These are phyloP conservation scores for Daldinia caldariorum DNA, from an alignment of 495 filamentous ascomycete species.

Conservation along the genomic window DNA sequence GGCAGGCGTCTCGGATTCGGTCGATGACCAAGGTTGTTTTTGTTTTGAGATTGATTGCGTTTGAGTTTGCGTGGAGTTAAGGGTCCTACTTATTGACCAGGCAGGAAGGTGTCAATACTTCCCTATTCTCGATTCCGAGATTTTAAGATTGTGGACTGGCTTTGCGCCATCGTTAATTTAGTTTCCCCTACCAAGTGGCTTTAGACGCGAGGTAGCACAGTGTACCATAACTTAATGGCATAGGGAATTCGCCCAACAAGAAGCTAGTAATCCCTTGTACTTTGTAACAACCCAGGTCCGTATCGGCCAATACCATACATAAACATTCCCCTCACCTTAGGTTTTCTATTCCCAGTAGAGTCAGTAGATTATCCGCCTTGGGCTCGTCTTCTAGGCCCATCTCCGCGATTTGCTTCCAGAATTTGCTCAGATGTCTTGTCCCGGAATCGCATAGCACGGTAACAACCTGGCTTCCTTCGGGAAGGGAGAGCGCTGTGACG, in stretches of 20 bases:
- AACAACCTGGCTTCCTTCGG: slow-evolving; percentile 77
- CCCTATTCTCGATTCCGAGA: background rate
- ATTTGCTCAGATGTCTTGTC: slow-evolving; percentile 89
- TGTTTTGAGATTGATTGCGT: slow-evolving; percentile 28
- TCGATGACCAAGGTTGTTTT: slow-evolving; percentile 22
- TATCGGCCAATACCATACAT: background rate
- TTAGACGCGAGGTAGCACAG: background rate
- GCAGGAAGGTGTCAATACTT: slow-evolving; percentile 1
- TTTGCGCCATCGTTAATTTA: background rate
- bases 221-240: slow-evolving; percentile 27
- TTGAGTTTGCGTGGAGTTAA: slow-evolving; percentile 24
- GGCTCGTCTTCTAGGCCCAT: slow-evolving; percentile 66
- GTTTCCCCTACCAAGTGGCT: background rate
- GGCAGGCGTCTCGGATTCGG: slow-evolving; percentile 36
- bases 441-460: slow-evolving; percentile 94
- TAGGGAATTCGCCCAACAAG: slow-evolving; percentile 3
- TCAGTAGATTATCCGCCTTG: slow-evolving; percentile 50
- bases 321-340: slow-evolving; percentile 16
- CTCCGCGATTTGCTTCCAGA: slow-evolving; percentile 85
- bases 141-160: background rate
- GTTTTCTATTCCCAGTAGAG: slow-evolving; percentile 49
- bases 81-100: slow-evolving; percentile 9
- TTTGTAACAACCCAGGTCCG: slow-evolving; percentile 12
- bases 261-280: slow-evolving; percentile 19
- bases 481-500: slow-evolving; percentile 75